A percentile compares a stretch with the other conserved stretches of the same genome.
phyloP scores from a whole-genome alignment of 23 red algal species.

The Gracilariopsis chorda region DNA sequence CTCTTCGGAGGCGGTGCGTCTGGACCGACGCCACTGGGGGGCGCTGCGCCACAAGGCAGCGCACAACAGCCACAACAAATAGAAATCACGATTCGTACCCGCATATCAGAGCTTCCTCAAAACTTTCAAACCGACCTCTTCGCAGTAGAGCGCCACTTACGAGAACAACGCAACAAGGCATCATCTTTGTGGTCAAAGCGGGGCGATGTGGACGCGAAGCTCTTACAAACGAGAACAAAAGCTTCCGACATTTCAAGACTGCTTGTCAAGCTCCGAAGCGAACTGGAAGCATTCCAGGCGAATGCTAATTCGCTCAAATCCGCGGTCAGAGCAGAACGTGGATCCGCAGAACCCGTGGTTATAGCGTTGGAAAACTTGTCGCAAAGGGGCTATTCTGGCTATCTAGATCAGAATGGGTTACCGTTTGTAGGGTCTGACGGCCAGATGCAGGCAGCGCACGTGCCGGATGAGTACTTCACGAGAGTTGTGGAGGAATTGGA shows the following conservation, averaged over 20 bases:
- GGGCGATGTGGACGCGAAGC: slow-evolving; percentile 5
- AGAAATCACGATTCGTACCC: slow-evolving; percentile 41
- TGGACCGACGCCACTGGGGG: neutral
- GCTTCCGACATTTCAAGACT: neutral
- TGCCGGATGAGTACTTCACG: slow-evolving; percentile 48
- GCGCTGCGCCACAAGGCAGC: neutral
- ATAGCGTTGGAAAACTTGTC: slow-evolving; percentile 45
- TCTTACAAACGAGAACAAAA: neutral
- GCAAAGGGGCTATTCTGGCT: neutral
- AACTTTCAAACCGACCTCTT: slow-evolving; percentile 55
- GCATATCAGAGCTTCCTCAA: slow-evolving; percentile 49
- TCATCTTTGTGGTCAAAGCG: slow-evolving; percentile 10
- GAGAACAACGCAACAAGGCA: slow-evolving; percentile 51
- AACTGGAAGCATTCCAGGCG: slow-evolving; percentile 22
- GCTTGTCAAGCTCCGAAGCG: slow-evolving; percentile 21
- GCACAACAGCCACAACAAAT: slow-evolving; percentile 20
- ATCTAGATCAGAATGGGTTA: slow-evolving; percentile 23
- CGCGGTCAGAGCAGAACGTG: slow-evolving; percentile 34
- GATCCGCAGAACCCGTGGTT: slow-evolving; percentile 46
- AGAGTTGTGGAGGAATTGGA: slow-evolving; percentile 61
- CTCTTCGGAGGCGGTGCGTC: neutral
- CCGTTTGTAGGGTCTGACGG: neutral
- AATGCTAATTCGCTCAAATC: slow-evolving; percentile 38
- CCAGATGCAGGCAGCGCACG: slow-evolving; percentile 11
- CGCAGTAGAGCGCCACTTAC: slow-evolving; percentile 56